Evolutionary conservation across 2,329 filamentous ascomycete species (phyloP).

Genomic region (Paraconiothyrium sp.): DNA sequence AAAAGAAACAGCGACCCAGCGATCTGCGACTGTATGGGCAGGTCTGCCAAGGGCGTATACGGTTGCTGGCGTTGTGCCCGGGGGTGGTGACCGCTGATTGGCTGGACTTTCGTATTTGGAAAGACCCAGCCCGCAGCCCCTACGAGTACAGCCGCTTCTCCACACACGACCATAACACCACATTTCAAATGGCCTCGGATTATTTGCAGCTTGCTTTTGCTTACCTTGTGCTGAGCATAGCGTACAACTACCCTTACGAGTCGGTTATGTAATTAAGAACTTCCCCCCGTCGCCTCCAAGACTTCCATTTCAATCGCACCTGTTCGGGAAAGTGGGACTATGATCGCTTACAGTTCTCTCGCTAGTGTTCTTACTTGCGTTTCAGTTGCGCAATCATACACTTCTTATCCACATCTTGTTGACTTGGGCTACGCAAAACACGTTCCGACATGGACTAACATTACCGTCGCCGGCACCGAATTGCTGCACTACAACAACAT

Average conservation of each 20-base stretch:
- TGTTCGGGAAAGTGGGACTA: neutral
- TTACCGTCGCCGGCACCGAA: conserved; percentile 1
- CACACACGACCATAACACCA: neutral
- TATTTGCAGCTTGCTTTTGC: neutral
- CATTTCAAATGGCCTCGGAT: neutral
- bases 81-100: neutral
- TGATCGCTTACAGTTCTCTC: neutral
- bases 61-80: neutral
- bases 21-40: neutral
- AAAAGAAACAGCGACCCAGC: no score
- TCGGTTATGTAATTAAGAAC: neutral
- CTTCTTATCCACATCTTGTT: neutral
- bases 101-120: neutral
- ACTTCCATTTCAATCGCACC: no score
- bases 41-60: conserved; percentile 21
- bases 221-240: neutral
- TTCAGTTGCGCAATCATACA: neutral
- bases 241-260: neutral
- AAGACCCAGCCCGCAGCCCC: no score
- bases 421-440: conserved; percentile 21
- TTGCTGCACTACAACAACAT: conserved; percentile 19
- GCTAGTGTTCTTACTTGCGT: neutral
- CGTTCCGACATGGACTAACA: conserved; percentile 14
- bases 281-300: neutral
- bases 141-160: neutral